A percentile compares a stretch with the other conserved stretches of the same genome.
These are phyloP conservation scores for Nakazawaea peltata DNA, from an alignment of 805 yeast species.

Conservation along the genomic window DNA sequence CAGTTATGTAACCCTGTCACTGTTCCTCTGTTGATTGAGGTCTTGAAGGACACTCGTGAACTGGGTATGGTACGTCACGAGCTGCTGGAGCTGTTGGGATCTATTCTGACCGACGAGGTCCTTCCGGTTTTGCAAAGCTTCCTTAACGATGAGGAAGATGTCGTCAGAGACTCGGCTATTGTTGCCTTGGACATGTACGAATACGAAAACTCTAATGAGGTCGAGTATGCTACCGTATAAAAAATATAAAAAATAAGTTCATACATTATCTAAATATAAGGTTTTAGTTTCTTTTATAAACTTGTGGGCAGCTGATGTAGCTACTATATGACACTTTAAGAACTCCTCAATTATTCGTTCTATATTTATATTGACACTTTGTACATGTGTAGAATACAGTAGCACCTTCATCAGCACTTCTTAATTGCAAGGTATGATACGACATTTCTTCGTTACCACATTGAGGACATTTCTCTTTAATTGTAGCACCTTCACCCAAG, in stretches of 20 bases:
- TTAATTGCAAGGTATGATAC: constrained; percentile 90
- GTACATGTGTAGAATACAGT: constrained; percentile 98
- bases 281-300: background rate
- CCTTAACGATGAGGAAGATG: constrained; percentile 74
- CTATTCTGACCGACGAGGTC: constrained; percentile 94
- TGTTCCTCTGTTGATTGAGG: constrained; percentile 80
- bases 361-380: constrained; percentile 83
- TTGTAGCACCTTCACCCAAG: constrained; percentile 90
- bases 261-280: constrained; percentile 2
- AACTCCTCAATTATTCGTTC: constrained; percentile 68
- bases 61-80: constrained; percentile 99
- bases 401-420: constrained; percentile 99
- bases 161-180: constrained; percentile 93
- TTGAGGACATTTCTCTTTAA: constrained; percentile 96
- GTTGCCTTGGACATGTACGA: constrained; percentile 99
- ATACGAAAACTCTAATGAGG: constrained; percentile 77
- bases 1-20: constrained; percentile 91
- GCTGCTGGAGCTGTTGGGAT: constrained; percentile 98
- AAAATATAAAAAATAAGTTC: too few species aligned
- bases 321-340: too few species aligned
- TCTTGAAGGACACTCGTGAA: constrained; percentile 67
- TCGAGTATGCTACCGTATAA: constrained; percentile 55
- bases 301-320: too few species aligned
- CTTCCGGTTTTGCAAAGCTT: constrained; percentile 78
- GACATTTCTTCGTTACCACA: constrained; percentile 98